Evolutionary conservation across 2,329 filamentous ascomycete genomes (phyloP).

Genomic region (Fulvia fulva): DNA sequence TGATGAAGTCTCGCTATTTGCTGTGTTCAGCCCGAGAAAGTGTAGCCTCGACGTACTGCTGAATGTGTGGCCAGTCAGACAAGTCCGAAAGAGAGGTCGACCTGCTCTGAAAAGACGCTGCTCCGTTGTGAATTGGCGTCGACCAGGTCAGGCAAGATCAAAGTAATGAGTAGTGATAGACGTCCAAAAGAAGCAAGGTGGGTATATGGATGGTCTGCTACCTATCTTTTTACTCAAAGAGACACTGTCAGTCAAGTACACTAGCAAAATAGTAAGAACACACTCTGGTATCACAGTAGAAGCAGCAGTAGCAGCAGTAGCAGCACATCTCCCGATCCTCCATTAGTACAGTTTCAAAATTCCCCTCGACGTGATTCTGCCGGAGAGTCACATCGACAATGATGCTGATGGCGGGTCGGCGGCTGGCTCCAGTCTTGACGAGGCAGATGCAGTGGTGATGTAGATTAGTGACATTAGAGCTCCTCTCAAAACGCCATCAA

Average conservation of each 20-base stretch:
- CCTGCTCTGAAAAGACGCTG: no score
- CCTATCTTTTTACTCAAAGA: not conserved
- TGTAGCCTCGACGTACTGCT: no score
- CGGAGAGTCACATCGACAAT: not conserved
- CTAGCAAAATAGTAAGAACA: constrained; percentile 3
- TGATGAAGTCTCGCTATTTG: no score
- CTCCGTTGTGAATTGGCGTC: no score
- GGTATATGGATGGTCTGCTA: not conserved
- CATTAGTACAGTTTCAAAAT: not conserved
- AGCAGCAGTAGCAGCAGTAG: not conserved
- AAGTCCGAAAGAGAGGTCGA: no score
- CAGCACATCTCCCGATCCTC: constrained; percentile 1
- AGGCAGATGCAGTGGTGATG: constrained; percentile 26
- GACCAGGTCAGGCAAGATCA: no score
- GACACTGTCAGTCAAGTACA: constrained; percentile 3
- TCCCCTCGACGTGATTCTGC: constrained; percentile 1
- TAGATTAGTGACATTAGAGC: constrained; percentile 30
- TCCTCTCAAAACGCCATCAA: constrained; percentile 19
- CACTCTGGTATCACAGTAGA: constrained; percentile 2
- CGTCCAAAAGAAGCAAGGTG: not conserved
- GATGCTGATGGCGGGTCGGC: not conserved
- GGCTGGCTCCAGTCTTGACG: constrained; percentile 12
- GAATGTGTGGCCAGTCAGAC: no score
- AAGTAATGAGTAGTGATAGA: no score
- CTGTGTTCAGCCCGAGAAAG: no score